Base-by-base conservation (phyloP, 352 stramenopile genomes). In the Phytophthora megakarya region DNA sequence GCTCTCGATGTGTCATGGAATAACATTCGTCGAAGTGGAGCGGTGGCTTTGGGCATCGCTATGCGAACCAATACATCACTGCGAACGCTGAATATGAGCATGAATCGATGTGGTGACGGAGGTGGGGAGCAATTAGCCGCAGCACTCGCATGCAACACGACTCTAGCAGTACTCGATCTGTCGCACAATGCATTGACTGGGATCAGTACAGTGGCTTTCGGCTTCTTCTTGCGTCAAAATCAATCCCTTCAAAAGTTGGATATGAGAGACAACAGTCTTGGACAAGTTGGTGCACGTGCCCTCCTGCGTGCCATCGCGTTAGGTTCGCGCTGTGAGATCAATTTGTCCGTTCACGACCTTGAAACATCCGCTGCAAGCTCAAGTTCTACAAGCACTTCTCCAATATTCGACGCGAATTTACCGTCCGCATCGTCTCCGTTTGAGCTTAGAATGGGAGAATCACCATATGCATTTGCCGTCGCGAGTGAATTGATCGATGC, bases 1-100 rank as follows among this genome's bases (percentile, higher is more conserved):
- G 70, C 79, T 45, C 53, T 92, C 6, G 70, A 92, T 32, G 55
- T 90, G 1, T 89, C 81, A 9, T 92, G 84, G 84, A 92, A 92
- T 67, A 69, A 76, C 30, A 89, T 92, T 39, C 80, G 84, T 61
- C 67, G 66, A 2, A 52, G 32, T 19, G 84, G 84, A 3, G 81
- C 81, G 0, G 74, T 80, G 12, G 77, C 77, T 0, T 75, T 92
- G 46, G 84, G 84, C 0, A 68, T 68, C 1, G 83, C 84, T 3
- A 61, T 92, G 54, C 69, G 75, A 4, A 81, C 73, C 0, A 92
- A 90, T 33, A 75, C 62, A 0, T 77, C 71, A 5, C 45, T 92
- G 1, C 51, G 49, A 21, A 72, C 44, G 3, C 64, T 92, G 5
- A 72, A 84, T 1, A 61, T 92, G 35, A 75, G 81, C 13, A 92